Evolutionary conservation across 2,329 filamentous ascomycete species (phyloP).

Genomic region (Penicillium brasilianum): DNA sequence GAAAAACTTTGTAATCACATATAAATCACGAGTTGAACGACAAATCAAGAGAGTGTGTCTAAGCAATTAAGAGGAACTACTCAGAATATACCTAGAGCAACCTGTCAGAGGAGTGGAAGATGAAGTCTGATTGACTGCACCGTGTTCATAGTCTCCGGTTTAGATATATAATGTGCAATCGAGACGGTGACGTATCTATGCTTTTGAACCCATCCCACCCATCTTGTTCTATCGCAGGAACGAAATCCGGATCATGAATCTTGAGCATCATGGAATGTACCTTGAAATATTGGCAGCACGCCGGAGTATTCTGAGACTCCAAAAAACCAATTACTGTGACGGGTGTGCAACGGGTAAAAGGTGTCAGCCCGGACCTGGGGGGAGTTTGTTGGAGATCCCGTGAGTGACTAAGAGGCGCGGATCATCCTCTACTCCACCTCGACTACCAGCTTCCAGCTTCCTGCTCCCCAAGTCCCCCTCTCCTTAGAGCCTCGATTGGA

Average conservation of each 20-base stretch:
- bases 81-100: neutral
- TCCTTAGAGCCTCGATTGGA: conserved; percentile 16
- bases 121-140: neutral
- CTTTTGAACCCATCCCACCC: neutral
- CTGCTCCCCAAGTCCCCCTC: conserved; percentile 13
- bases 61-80: neutral
- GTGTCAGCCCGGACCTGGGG: conserved; percentile 14
- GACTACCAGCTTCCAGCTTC: conserved; percentile 26
- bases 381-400: conserved; percentile 27
- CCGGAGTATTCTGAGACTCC: no score
- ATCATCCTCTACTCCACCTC: conserved; percentile 29
- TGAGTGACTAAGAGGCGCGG: conserved; percentile 35
- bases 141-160: conserved; percentile 2
- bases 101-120: neutral
- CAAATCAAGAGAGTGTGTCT: neutral
- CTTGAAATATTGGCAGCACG: neutral
- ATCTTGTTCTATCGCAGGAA: neutral
- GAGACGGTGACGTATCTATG: conserved; percentile 28
- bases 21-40: neutral
- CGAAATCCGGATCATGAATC: neutral
- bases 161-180: neutral
- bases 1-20: neutral
- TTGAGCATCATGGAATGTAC: neutral
- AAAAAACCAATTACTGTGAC: neutral
- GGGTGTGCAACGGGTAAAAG: no score